Evolutionary conservation across 257 asterid species (phyloP), one percentile per base, ranked within the genome.

Genomic region (Gardenia jasminoides): DNA sequence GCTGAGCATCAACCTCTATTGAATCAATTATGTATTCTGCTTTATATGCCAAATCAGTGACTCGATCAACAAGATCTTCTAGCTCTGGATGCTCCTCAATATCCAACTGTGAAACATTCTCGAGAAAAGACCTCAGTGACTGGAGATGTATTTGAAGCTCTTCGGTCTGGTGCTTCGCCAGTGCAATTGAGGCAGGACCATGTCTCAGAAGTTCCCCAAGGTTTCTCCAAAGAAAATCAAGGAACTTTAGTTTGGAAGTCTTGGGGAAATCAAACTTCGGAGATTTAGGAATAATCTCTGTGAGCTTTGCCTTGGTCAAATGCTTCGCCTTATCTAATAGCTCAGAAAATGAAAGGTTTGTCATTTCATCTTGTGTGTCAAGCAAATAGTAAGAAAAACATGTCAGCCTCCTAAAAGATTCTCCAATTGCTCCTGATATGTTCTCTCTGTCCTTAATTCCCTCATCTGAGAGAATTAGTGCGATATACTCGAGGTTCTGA

Each of bases 31-130:
- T 26, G 16, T 26, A 72, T 47, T 72, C 76, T 26, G 48, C 4
- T 72, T 47, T 48, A 16, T 47, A 47, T 26, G 76, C 65, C 48
- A 26, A n/a, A 28, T 72, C 66, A 28, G 47, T 72, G 65, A 72
- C 36, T 30, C 4, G 76, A 50, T 50, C 7, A 30, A 44, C 26
- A 71, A 71, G 43, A 71, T 71, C 64, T 47, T 7, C 8, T 44
- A 72, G 26, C 16, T 72, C 76, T 67, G 41, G 41, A 36, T 36
- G 41, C 41, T 36, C 4, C 41, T 36, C 41, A 36, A 36, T 36
- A 5, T 36, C 41, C 4, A 36, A 36, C 41, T 36, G 4, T 36
- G 41, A 36, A 36, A 36, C 41, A 36, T 36, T 36, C 41, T 36
- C 41, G 4, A 36, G 3, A 36, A 36, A 36, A 36, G 41, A 1